phyloP scores from a whole-genome alignment of 2,329 filamentous ascomycete genomes.

The Fusarium sacchari region DNA sequence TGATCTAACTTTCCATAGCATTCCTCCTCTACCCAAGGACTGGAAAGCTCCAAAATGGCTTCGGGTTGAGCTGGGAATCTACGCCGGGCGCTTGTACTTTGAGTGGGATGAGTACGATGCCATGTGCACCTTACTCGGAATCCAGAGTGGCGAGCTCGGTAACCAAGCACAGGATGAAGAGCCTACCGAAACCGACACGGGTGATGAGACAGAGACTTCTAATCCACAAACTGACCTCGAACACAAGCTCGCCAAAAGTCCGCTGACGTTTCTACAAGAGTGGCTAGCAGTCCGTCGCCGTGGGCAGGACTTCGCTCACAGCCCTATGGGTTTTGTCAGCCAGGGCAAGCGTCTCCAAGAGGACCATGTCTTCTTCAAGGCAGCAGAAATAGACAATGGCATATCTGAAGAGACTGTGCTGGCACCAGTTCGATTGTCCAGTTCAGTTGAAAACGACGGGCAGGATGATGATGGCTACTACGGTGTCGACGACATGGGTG shows the following conservation, averaged over 20 bases:
- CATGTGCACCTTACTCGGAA: conserved; percentile 49
- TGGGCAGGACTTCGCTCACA: conserved; percentile 67
- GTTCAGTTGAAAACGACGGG: not conserved
- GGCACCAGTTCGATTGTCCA: conserved; percentile 9
- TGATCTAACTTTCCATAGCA: conserved; percentile 60
- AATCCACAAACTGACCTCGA: not conserved
- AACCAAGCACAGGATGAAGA: not conserved
- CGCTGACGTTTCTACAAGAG: conserved; percentile 62
- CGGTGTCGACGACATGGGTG: conserved; percentile 43
- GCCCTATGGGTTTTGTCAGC: conserved; percentile 67
- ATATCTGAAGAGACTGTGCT: not conserved
- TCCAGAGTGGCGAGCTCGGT: conserved; percentile 14
- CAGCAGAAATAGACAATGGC: not conserved
- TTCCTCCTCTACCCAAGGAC: conserved; percentile 57
- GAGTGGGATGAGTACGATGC: conserved; percentile 57
- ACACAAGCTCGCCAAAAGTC: conserved; percentile 39
- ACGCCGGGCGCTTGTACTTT: conserved; percentile 70
- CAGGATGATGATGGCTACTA: conserved; percentile 33
- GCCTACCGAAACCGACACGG: not conserved
- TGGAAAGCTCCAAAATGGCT: conserved; percentile 64
- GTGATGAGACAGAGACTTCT: not conserved
- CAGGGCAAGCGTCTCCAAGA: conserved; percentile 59
- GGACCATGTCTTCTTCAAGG: conserved; percentile 63
- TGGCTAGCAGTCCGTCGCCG: conserved; percentile 66
- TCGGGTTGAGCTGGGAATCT: conserved; percentile 66